Percentiles rank a stretch among this genome's conserved stretches.
phyloP scores from a whole-genome alignment of 116 monocot species.

The Papilionanthe hybrid region DNA sequence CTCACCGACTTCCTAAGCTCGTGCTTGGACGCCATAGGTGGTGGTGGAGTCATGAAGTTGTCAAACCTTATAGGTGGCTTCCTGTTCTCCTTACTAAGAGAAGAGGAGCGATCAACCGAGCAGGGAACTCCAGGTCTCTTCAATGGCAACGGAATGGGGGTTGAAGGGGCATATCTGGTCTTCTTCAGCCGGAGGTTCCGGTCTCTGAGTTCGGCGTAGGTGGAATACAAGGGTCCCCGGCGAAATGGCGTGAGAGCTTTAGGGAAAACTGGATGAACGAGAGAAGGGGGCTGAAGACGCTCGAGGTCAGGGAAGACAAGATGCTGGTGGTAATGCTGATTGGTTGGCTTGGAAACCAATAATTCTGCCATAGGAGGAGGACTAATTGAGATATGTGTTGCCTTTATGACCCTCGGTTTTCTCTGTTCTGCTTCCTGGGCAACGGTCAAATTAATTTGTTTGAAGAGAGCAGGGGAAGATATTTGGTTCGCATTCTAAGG shows the following conservation, averaged over 20 bases:
- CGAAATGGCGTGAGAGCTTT: constrained; percentile 4
- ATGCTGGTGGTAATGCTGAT: neutral
- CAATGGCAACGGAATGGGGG: neutral
- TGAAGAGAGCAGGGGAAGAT: neutral
- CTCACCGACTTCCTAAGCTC: constrained; percentile 3
- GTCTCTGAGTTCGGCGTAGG: constrained; percentile 48
- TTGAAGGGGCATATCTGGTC: neutral
- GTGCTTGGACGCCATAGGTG: neutral
- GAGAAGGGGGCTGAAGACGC: neutral
- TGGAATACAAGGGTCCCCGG: constrained; percentile 40
- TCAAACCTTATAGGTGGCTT: constrained; percentile 4
- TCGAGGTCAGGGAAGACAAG: neutral
- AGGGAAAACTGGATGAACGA: constrained; percentile 1
- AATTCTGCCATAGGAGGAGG: neutral
- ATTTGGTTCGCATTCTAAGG: neutral
- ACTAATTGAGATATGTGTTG: neutral
- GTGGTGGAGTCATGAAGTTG: neutral
- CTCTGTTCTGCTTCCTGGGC: neutral
- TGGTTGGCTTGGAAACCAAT: neutral
- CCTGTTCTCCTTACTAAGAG: constrained; percentile 36
- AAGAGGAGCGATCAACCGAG: constrained; percentile 17
- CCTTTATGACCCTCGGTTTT: neutral
- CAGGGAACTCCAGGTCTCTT: neutral
- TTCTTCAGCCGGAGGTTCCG: constrained; percentile 27
- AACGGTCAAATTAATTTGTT: constrained; percentile 9